Conservation (phyloP, 345 rosid species). For the Salix caprea region DNA sequence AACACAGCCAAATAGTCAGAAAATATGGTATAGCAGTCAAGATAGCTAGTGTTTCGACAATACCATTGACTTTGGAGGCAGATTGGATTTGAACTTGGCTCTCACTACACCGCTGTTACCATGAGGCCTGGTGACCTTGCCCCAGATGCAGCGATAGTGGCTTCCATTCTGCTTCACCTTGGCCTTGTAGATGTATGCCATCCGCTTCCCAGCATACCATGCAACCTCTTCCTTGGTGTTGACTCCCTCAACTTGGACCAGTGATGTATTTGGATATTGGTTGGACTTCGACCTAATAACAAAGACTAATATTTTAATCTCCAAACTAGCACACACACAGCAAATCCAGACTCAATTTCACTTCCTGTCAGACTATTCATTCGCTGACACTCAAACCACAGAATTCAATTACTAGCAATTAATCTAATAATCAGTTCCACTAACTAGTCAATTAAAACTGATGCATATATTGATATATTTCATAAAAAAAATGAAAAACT, state of each 20-base stretch:
- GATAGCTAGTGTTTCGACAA: not conserved
- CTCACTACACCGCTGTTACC: not conserved
- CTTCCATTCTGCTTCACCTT: not conserved
- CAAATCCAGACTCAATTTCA: not conserved
- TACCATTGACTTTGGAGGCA: not conserved
- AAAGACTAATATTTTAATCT: not conserved
- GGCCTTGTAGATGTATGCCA: conserved; percentile 2
- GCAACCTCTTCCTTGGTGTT: not conserved
- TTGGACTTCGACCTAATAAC: not conserved
- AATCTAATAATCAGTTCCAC: not conserved
- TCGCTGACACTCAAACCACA: not conserved
- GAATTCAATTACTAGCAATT: not conserved
- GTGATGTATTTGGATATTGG: not conserved
- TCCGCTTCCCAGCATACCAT: not conserved
- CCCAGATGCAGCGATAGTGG: not conserved
- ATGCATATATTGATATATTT: too few species aligned
- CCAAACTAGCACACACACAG: not conserved
- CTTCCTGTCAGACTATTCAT: not conserved
- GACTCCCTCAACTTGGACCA: not conserved
- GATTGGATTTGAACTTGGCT: not conserved
- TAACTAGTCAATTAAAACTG: too few species aligned
- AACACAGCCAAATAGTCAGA: not conserved
- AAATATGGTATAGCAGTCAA: not conserved
- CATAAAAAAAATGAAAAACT: too few species aligned
- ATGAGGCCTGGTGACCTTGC: not conserved